A percentile compares a stretch with the other conserved stretches of the same genome.
These are phyloP conservation scores for Chlorociboria aeruginascens DNA, from an alignment of 495 filamentous ascomycete genomes.

Conservation along the genomic window DNA sequence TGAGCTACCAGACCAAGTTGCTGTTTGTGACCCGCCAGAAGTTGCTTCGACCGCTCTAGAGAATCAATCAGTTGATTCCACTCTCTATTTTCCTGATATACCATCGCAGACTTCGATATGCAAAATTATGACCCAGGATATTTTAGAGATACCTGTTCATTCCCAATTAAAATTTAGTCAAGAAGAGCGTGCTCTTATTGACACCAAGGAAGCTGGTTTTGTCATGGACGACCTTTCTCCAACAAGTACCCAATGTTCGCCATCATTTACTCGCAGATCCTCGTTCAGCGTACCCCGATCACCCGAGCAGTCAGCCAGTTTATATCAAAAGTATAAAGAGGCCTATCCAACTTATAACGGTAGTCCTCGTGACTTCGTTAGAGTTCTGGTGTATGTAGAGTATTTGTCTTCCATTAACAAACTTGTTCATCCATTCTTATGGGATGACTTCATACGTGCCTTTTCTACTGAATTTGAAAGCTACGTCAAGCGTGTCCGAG, in stretches of 20 bases:
- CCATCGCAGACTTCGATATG: too few species aligned
- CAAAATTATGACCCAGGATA: too few species aligned
- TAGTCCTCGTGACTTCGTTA: constrained; percentile 38
- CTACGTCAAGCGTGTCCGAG: constrained; percentile 29
- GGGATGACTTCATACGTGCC: constrained; percentile 56
- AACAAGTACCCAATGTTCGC: too few species aligned
- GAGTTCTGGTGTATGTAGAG: constrained; percentile 41
- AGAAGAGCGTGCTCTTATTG: not conserved
- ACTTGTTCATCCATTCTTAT: constrained; percentile 38
- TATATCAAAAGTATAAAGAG: constrained; percentile 39
- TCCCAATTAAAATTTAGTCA: not conserved
- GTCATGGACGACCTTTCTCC: too few species aligned
- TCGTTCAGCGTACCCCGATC: not conserved
- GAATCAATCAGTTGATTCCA: too few species aligned
- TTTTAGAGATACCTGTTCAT: too few species aligned
- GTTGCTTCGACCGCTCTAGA: too few species aligned
- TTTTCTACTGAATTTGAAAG: constrained; percentile 29
- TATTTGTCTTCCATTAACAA: constrained; percentile 26
- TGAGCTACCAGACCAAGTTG: too few species aligned
- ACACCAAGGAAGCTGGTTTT: constrained; percentile 4
- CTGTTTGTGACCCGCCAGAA: too few species aligned
- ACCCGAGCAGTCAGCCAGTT: not conserved
- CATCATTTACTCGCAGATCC: too few species aligned
- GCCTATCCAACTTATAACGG: constrained; percentile 48
- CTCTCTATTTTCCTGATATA: too few species aligned